A percentile compares a stretch with the other conserved stretches of the same genome.
Evolutionary conservation across 169 alveolate species (phyloP).

Genomic region (Eimeria acervulina): DNA sequence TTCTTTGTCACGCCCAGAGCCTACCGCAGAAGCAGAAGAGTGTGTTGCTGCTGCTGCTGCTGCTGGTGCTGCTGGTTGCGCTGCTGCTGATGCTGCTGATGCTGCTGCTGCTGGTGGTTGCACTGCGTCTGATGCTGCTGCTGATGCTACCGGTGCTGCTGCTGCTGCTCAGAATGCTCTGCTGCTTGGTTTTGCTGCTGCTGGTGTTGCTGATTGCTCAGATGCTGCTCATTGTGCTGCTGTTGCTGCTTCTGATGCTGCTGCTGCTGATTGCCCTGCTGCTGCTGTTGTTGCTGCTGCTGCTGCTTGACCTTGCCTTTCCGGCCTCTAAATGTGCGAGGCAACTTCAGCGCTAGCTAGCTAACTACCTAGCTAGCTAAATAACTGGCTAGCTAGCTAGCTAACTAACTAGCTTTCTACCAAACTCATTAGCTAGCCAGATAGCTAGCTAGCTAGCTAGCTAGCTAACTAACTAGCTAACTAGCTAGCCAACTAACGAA

Average conservation of each 20-base stretch:
- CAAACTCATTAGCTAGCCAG: no score
- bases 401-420: no score
- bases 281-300: not conserved
- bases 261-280: not conserved
- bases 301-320: not conserved
- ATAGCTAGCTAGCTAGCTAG: no score
- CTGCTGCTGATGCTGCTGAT: not conserved
- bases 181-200: not conserved
- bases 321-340: no score
- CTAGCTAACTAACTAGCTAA: no score
- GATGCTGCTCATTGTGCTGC: not conserved
- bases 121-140: not conserved
- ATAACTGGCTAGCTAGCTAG: no score
- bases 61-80: not conserved
- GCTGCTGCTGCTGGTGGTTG: not conserved
- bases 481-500: no score
- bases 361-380: no score
- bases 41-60: slow-evolving; percentile 14
- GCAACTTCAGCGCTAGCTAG: no score
- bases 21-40: slow-evolving; percentile 40
- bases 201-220: not conserved
- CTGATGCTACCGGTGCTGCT: not conserved
- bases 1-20: slow-evolving; percentile 50
- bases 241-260: not conserved
- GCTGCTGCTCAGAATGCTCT: not conserved